A percentile compares a stretch with the other conserved stretches of the same genome.
Conservation (phyloP, 2,329 filamentous ascomycete genomes). For the Alternaria panax region DNA sequence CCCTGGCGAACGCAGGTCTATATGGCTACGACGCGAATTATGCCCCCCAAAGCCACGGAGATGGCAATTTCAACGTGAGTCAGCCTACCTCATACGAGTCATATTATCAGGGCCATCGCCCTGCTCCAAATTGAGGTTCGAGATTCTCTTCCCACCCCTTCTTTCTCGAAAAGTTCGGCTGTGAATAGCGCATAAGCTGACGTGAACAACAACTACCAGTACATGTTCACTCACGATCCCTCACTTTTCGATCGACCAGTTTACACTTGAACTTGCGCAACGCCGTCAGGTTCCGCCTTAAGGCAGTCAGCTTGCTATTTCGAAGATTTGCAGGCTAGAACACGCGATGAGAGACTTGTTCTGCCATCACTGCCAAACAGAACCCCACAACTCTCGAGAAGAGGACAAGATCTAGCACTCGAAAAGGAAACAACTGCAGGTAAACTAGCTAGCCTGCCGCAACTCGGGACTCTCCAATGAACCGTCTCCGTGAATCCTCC, state of each 20-base stretch:
- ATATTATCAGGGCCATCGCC: slow-evolving; percentile 10
- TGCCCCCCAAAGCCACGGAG: slow-evolving; percentile 15
- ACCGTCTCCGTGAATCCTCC: neutral
- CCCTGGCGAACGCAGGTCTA: slow-evolving; percentile 14
- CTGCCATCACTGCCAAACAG: too few species aligned
- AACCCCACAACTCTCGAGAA: too few species aligned
- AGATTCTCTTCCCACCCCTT: neutral
- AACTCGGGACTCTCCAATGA: too few species aligned
- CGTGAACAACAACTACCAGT: neutral
- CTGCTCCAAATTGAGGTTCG: slow-evolving; percentile 18
- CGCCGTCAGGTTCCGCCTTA: too few species aligned
- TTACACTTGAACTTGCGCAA: neutral
- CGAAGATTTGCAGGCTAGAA: too few species aligned
- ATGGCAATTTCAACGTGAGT: slow-evolving; percentile 26
- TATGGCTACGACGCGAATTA: slow-evolving; percentile 22
- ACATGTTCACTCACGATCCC: slow-evolving; percentile 13
- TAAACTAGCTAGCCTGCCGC: neutral
- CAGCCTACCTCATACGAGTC: slow-evolving; percentile 20
- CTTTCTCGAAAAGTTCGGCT: neutral
- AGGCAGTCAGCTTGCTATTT: too few species aligned
- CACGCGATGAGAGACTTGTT: too few species aligned
- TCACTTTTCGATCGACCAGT: slow-evolving; percentile 1
- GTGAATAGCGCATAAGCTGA: slow-evolving; percentile 11
- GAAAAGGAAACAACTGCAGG: too few species aligned
- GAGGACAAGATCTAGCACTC: too few species aligned